These are phyloP conservation scores for Xylaria palmicola DNA, from an alignment of 495 filamentous ascomycete species.

Conservation along the genomic window DNA sequence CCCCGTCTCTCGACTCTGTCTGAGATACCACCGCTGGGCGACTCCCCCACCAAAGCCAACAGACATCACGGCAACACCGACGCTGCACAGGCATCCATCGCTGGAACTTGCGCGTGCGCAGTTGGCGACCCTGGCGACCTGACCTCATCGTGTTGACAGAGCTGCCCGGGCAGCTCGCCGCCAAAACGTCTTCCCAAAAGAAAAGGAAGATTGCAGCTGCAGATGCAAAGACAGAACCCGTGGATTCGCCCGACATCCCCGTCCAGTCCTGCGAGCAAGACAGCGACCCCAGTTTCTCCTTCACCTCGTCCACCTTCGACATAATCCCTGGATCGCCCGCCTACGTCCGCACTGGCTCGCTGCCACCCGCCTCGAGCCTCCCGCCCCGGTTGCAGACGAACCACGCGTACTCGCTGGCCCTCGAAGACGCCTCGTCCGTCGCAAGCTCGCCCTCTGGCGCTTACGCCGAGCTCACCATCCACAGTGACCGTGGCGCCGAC, in stretches of 20 bases:
- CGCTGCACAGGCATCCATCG: too few relatives aligned
- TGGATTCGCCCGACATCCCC: conserved; percentile 41
- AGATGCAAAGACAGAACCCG: conserved; percentile 33
- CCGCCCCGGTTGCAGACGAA: conserved; percentile 52
- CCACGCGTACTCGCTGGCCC: conserved; percentile 36
- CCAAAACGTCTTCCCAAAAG: conserved; percentile 89
- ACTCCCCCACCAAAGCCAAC: conserved; percentile 7
- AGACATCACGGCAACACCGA: not conserved
- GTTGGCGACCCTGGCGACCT: conserved; percentile 7
- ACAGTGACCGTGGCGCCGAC: conserved; percentile 59
- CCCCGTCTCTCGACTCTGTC: too few relatives aligned
- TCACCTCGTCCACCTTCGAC: conserved; percentile 36
- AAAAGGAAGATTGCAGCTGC: conserved; percentile 70
- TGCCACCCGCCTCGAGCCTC: conserved; percentile 46
- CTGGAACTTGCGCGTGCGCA: conserved; percentile 2
- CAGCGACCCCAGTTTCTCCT: conserved; percentile 35
- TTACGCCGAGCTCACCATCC: conserved; percentile 69
- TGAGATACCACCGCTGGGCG: too few relatives aligned
- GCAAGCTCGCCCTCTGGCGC: conserved; percentile 70
- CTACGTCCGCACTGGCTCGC: conserved; percentile 61
- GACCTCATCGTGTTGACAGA: conserved; percentile 25
- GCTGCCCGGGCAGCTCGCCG: conserved; percentile 68
- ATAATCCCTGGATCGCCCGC: conserved; percentile 47
- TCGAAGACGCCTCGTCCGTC: conserved; percentile 53
- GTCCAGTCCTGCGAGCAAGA: conserved; percentile 52